phyloP scores from a whole-genome alignment of 2,329 filamentous ascomycete species.

The Aureobasidium sp. region DNA sequence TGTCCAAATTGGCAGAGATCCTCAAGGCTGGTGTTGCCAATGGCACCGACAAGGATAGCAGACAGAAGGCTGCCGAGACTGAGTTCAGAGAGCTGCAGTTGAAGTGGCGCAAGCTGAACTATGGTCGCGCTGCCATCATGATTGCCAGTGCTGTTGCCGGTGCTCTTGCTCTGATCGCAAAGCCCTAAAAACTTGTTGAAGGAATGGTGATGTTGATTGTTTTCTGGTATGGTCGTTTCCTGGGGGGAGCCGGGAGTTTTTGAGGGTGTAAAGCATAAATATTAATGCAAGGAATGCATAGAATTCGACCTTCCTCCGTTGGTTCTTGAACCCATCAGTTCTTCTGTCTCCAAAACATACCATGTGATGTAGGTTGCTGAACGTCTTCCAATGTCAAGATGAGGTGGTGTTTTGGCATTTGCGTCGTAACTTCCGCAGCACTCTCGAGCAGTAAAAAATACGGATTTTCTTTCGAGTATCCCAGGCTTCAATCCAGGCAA shows the following conservation, averaged over 20 bases:
- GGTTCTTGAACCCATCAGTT: no score
- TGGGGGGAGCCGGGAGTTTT: conserved; percentile 2
- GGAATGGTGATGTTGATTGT: not conserved
- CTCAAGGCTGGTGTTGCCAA: conserved; percentile 17
- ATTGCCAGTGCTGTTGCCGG: conserved; percentile 13
- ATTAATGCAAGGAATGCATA: not conserved
- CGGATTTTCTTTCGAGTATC: not conserved
- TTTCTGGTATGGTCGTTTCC: not conserved
- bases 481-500: not conserved
- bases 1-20: conserved; percentile 18
- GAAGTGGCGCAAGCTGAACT: conserved; percentile 21
- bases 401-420: not conserved
- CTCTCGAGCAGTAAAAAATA: not conserved
- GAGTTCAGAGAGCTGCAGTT: conserved; percentile 21
- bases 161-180: conserved; percentile 10
- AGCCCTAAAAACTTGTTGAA: not conserved
- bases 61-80: conserved; percentile 17
- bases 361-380: no score
- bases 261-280: not conserved
- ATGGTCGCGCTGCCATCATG: conserved; percentile 20
- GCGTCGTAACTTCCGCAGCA: not conserved
- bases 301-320: not conserved
- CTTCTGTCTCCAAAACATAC: no score
- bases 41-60: conserved; percentile 15
- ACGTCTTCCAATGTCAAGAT: not conserved